phyloP scores from a whole-genome alignment of 306 rosid genomes.

The Cicer cuneatum region DNA sequence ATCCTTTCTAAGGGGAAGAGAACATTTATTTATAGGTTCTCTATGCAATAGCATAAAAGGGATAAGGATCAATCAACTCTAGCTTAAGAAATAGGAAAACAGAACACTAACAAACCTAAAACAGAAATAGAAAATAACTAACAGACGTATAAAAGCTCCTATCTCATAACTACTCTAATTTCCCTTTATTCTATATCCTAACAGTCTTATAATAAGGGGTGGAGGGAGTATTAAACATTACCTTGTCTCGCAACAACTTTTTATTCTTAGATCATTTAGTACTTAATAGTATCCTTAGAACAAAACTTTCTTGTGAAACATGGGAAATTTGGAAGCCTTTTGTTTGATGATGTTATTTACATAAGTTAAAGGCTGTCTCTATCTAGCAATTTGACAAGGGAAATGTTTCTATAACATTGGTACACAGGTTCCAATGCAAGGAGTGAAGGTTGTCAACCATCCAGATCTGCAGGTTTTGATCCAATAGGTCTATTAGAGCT shows the following conservation, averaged over 20 bases:
- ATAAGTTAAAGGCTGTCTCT: constrained; percentile 15
- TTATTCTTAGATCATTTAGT: constrained; percentile 21
- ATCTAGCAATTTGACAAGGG: constrained; percentile 12
- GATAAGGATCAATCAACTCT: too few relatives aligned
- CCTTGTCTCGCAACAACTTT: neutral
- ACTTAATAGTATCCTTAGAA: constrained; percentile 29
- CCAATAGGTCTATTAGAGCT: constrained; percentile 48
- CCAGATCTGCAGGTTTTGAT: constrained; percentile 81
- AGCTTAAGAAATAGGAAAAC: too few relatives aligned
- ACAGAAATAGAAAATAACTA: too few relatives aligned
- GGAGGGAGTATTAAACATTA: neutral
- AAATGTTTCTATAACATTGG: constrained; percentile 41
- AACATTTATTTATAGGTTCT: too few relatives aligned
- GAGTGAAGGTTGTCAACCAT: constrained; percentile 76
- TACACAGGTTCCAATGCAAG: constrained; percentile 70
- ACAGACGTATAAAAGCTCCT: too few relatives aligned
- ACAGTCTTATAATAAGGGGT: too few relatives aligned
- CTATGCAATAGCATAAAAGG: too few relatives aligned
- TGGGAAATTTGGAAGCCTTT: neutral
- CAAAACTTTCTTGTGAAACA: constrained; percentile 19
- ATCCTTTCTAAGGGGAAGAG: too few relatives aligned
- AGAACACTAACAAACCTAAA: too few relatives aligned
- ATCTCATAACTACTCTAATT: too few relatives aligned
- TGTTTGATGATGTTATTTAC: constrained; percentile 20
- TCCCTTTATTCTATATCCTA: too few relatives aligned